Evolutionary conservation across 169 alveolate species (phyloP).

Genomic region (Plasmodium sp.): DNA sequence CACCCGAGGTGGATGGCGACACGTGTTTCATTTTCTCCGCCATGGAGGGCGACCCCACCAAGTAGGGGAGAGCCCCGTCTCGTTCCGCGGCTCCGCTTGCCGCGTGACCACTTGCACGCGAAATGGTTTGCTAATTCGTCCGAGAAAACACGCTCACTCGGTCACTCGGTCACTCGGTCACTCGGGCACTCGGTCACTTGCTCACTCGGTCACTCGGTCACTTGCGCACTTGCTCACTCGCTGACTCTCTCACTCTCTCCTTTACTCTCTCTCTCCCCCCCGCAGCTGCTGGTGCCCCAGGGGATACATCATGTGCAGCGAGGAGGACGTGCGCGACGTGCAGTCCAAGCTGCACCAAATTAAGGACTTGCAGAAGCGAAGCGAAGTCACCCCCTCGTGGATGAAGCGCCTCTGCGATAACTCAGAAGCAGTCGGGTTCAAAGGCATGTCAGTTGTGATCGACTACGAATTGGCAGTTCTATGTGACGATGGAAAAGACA

Average conservation of each 20-base stretch:
- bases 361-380: background rate
- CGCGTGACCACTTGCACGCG: background rate
- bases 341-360: conserved; percentile 39
- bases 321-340: conserved; percentile 58
- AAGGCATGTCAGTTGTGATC: conserved; percentile 66
- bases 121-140: background rate
- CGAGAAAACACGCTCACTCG: background rate
- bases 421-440: conserved; percentile 43
- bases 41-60: conserved; percentile 32
- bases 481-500: conserved; percentile 21
- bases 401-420: conserved; percentile 47
- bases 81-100: background rate
- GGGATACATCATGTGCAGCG: conserved; percentile 72
- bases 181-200: too few species aligned
- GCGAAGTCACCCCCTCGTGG: conserved; percentile 51
- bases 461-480: conserved; percentile 69
- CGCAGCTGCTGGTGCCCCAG: conserved; percentile 73
- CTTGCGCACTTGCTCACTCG: too few species aligned
- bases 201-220: background rate
- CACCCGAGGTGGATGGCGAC: conserved; percentile 51
- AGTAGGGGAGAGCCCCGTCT: background rate
- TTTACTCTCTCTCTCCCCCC: too few species aligned
- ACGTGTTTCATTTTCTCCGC: conserved; percentile 64
- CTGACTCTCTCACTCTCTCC: too few species aligned
- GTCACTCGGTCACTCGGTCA: background rate